phyloP scores from a whole-genome alignment of 2,329 filamentous ascomycete species.

The Cladosporium sp. region DNA sequence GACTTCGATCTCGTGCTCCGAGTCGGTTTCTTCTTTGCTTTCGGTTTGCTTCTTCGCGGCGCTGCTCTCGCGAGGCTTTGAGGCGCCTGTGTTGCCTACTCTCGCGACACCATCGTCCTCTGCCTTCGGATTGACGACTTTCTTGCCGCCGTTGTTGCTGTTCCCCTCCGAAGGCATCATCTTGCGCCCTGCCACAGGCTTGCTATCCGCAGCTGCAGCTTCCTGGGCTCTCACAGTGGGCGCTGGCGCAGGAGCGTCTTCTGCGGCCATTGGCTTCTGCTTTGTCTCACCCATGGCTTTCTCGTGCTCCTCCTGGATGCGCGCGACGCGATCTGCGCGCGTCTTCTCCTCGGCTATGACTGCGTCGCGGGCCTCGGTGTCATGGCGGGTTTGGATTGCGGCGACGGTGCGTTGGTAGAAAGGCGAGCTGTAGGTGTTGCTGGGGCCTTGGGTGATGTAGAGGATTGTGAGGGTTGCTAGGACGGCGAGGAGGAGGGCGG shows the following conservation, averaged over 20 bases:
- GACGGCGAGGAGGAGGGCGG: conserved; percentile 65
- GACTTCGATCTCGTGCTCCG: conserved; percentile 64
- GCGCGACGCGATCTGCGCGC: conserved; percentile 30
- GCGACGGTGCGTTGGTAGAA: conserved; percentile 59
- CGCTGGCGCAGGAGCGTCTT: conserved; percentile 46
- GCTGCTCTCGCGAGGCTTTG: conserved; percentile 34
- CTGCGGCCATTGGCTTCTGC: conserved; percentile 67
- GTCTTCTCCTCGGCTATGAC: conserved; percentile 31
- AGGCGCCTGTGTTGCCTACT: conserved; percentile 45
- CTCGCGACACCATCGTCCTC: conserved; percentile 46
- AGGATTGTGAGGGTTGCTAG: conserved; percentile 66
- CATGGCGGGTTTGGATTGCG: conserved; percentile 53
- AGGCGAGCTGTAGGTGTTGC: conserved; percentile 52
- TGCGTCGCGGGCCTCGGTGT: conserved; percentile 33
- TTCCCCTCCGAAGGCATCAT: conserved; percentile 43
- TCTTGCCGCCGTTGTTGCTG: conserved; percentile 29
- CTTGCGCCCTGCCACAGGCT: conserved; percentile 56
- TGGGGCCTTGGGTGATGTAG: conserved; percentile 68
- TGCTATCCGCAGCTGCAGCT: conserved; percentile 39
- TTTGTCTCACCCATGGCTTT: conserved; percentile 52
- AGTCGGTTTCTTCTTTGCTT: conserved; percentile 52
- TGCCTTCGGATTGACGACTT: conserved; percentile 34
- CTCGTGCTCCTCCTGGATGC: conserved; percentile 36
- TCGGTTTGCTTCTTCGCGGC: conserved; percentile 24
- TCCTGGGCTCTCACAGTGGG: conserved; percentile 4